Percentiles rank a stretch among this genome's conserved stretches.
These are phyloP conservation scores for Chytridium lagenaria DNA, from an alignment of 371 early-diverging fungal genomes.

Conservation along the genomic window DNA sequence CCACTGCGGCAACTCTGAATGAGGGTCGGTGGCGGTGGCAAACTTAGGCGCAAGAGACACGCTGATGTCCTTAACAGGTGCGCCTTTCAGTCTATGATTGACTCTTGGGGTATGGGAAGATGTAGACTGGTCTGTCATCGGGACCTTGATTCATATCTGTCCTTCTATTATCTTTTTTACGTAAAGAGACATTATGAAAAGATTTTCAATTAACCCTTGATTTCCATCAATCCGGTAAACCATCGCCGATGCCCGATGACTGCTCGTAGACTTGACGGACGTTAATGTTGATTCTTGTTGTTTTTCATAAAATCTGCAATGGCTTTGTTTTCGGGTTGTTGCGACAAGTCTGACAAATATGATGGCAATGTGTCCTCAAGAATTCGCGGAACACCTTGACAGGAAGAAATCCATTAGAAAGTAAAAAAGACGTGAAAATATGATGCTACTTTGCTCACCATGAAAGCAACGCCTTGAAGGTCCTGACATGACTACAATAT, in stretches of 20 bases:
- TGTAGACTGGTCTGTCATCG: neutral
- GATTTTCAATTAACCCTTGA: too few relatives aligned
- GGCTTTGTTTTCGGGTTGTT: too few relatives aligned
- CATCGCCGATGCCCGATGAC: too few relatives aligned
- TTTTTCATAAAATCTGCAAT: too few relatives aligned
- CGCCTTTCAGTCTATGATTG: neutral
- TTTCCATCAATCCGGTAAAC: neutral
- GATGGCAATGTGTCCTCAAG: constrained; percentile 69
- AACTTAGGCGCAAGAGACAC: neutral
- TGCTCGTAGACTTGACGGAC: constrained; percentile 69
- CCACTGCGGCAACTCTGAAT: neutral
- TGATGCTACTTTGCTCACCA: constrained; percentile 53
- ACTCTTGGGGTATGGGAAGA: neutral
- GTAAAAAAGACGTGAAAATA: too few relatives aligned
- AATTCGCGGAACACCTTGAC: constrained; percentile 72
- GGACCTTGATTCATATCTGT: neutral
- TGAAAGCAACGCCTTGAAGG: constrained; percentile 75
- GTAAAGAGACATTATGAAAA: too few relatives aligned
- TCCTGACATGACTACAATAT: constrained; percentile 85
- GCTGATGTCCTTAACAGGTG: neutral
- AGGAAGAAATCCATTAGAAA: neutral
- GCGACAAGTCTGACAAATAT: constrained; percentile 51
- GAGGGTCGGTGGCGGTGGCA: neutral
- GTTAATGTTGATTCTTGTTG: constrained; percentile 76
- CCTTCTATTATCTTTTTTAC: neutral